These are phyloP conservation scores for Monosporascus sp. DNA, from an alignment of 2,329 filamentous ascomycete species.

Conservation along the genomic window DNA sequence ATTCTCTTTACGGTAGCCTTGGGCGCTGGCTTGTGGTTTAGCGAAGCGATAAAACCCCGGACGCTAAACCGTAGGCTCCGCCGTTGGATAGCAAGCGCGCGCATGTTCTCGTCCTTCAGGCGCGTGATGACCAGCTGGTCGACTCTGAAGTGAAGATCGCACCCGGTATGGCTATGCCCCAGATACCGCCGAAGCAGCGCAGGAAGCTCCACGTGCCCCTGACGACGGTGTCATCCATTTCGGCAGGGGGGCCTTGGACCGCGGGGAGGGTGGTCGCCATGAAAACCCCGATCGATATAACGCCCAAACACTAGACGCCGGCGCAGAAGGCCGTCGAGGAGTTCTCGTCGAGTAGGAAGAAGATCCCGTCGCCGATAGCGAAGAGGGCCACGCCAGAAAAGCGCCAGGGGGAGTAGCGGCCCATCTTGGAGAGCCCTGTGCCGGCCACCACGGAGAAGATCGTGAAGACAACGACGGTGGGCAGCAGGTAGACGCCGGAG, in stretches of 20 bases:
- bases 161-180: slow-evolving; percentile 33
- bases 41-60: no score
- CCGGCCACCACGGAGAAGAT: slow-evolving; percentile 18
- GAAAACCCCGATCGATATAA: slow-evolving; percentile 31
- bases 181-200: slow-evolving; percentile 32
- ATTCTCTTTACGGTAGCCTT: no score
- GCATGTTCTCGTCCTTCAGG: no score
- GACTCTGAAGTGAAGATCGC: slow-evolving; percentile 22
- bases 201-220: slow-evolving; percentile 32
- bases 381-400: slow-evolving; percentile 18
- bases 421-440: slow-evolving; percentile 14
- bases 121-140: no score
- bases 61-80: no score
- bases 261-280: slow-evolving; percentile 31
- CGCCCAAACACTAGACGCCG: slow-evolving; percentile 27
- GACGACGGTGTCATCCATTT: slow-evolving; percentile 21
- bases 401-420: slow-evolving; percentile 10
- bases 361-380: slow-evolving; percentile 28
- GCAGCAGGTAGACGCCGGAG: slow-evolving; percentile 18
- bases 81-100: no score
- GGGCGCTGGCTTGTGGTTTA: no score
- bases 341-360: slow-evolving; percentile 25
- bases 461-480: slow-evolving; percentile 12
- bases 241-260: slow-evolving; percentile 23
- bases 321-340: slow-evolving; percentile 28